Base-by-base conservation (phyloP, 2,329 filamentous ascomycete species). In the Plenodomus tracheiphilus region DNA sequence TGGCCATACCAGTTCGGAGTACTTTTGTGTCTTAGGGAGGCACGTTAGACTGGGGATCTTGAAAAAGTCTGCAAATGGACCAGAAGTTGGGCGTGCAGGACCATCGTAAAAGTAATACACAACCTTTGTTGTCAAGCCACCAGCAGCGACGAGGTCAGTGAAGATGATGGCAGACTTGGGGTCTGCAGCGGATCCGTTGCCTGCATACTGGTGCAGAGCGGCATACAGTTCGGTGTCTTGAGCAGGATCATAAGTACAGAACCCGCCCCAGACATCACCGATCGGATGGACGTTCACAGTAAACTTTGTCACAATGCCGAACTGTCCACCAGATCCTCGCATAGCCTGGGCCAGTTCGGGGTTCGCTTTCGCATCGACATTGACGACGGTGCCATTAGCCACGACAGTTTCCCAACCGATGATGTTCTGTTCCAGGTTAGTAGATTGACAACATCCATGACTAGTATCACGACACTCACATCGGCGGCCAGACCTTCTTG, bases 261-360 rank as follows among this genome's bases (percentile, higher is more conserved):
- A 57, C 2, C 74, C 74, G 13, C 74, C 74, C 71, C 72, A 76
- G 17, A 75, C 65, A 40, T 72, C 46, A 19, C 60, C 69, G 40
- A 64, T 59, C 8, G 53, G 55, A 39, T 60, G 57, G 15, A 51
- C 46, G 21, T 61, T 61, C 44, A 59, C 43, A 11, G 56, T 64
- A 41, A 58, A 65, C 30, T 59, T 53, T 2, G 63, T 65, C 13
- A 66, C 60, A 16, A 65, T 61, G 61, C 71, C 63, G 32, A 65
- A 65, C 16, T 59, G 57, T 18, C 54, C 54, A 13, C 62, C 58
- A 22, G 55, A 58, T 17, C 68, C 67, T 30, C 64, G 54, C 53
- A 71, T 62, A 4, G 67, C 68, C 49, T 58, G 68, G 41, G 65
- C 68, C n/a, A 71, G 60, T 32, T 71, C 66, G 6, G 64, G 61